These are phyloP conservation scores for Boletus subcaerulescens DNA, from an alignment of 768 basidiomycete genomes.

Conservation along the genomic window DNA sequence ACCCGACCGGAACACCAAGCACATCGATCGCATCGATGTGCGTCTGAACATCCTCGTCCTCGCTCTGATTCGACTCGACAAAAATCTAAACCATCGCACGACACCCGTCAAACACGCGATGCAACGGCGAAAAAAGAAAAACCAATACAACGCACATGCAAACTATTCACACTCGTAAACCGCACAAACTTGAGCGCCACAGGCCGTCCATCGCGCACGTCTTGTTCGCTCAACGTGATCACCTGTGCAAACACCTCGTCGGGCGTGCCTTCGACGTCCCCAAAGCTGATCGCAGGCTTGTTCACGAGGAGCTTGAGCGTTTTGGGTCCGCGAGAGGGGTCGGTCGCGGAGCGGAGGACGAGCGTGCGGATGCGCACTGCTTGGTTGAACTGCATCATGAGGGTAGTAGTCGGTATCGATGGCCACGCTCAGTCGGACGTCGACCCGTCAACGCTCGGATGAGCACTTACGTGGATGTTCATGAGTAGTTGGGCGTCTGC, in stretches of 20 bases:
- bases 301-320: conserved; percentile 63
- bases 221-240: conserved; percentile 48
- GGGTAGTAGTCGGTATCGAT: no score
- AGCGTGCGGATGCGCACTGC: conserved; percentile 61
- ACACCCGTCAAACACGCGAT: not conserved
- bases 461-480: conserved; percentile 50
- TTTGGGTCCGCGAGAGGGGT: conserved; percentile 49
- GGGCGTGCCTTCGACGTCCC: conserved; percentile 54
- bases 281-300: conserved; percentile 57
- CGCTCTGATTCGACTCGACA: conserved; percentile 63
- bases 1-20: conserved; percentile 59
- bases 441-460: no score
- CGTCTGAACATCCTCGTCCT: conserved; percentile 49
- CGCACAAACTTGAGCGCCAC: conserved; percentile 61
- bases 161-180: conserved; percentile 64
- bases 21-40: conserved; percentile 67
- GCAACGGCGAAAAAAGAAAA: not conserved
- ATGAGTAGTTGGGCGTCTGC: conserved; percentile 71
- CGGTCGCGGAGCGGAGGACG: conserved; percentile 41
- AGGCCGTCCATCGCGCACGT: conserved; percentile 41
- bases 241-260: conserved; percentile 56
- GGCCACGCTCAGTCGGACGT: no score
- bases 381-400: conserved; percentile 54
- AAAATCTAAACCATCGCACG: conserved; percentile 51
- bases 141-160: conserved; percentile 45